Base-by-base conservation (phyloP, 306 rosid genomes). In the Pyrus bretschneideri region DNA sequence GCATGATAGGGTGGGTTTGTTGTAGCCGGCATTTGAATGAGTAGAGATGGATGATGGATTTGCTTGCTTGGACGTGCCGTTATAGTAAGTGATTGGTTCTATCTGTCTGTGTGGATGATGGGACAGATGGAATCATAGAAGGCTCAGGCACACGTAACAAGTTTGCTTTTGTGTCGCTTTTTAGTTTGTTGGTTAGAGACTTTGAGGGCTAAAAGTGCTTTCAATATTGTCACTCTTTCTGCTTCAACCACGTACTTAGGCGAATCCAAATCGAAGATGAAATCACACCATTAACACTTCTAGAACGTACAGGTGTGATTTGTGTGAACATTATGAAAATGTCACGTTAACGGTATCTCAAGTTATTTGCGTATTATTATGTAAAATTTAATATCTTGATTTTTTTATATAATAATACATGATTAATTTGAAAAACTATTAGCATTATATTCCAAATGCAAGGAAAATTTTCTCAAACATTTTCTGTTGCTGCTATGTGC, bases 31-130 rank as follows among this genome's bases (percentile, higher is more conserved):
- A 46, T 68, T 52, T 55, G 23, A 78, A 80, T 72, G 82, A 81
- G 80, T 70, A 74, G 69, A 82, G 70, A 67, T 27, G n/a, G 27
- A 45, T 44, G 66, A 18, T 15, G 70, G 18, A 11, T 13, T 35
- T 81, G 83, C 71, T 88, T 88, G 92, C 92, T 88, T 90, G 80
- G 76, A 83, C 83, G 89, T 81, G 87, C 90, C 90, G 92, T 86
- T 84, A 79, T 77, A 67, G 83, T 70, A 71, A 78, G 67, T 55
- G 21, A 25, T 14, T 29, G 5, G 17, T 8, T 23, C 33, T 22
- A 8, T 62, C 40, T 78, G 44, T 14, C 2, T 62, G 68, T 69
- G 77, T 65, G 10, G 40, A 68, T 74, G 72, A 73, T 67, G 55
- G 10, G 76, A 63, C 71, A 54, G n/a, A 30, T 49, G 11, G 9